Base-by-base conservation (phyloP, 2,329 filamentous ascomycete genomes). In the Talaromyces piceae region DNA sequence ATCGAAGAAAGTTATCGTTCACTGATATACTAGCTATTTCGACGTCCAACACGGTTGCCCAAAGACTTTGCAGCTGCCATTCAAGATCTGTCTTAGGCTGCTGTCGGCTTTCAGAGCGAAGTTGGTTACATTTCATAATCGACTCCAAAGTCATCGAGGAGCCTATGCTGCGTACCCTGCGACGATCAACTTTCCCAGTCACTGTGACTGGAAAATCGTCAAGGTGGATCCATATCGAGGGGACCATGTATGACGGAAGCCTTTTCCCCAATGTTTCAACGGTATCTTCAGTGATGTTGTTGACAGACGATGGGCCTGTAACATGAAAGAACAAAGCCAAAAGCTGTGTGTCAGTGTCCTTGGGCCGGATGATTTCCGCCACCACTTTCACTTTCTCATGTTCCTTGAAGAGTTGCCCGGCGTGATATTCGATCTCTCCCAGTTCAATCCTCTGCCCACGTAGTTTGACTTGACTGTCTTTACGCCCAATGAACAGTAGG, bases 381-480 rank as follows among this genome's bases (percentile, higher is more conserved):
- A 11, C 39, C 16, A 41, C 12, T 5, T 6, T 25, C 3, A 23
- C 39, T 13, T 8, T 25, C 23, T 41, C 18, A 8, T 22, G 13
- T 5, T 18, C 39, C 23, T 41, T 13, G 39, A 41, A 41, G 9
- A 22, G 18, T 12, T 22, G 18, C 13, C 9, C 18, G 8, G 39
- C 22, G 39, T 41, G 39, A 12, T 41, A 63, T 52, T 72, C 69
- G 9, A 72, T 63, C 52, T 71, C 70, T 2, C 66, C 69, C 5
- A 70, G 61, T 51, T 73, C 70, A 9, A 73, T 62, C 33, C 70
- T 67, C 45, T 72, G 69, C 9, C 70, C 70, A 9, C 66, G 64
- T 6, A 72, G 30, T 50, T 73, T 72, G 47, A 72, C 67, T 50
- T 72, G 69, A 0, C 62, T 64, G 44, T 67, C 64, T 51, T 67